Conservation (phyloP, 441 rosid species). For the Breynia disticha region DNA sequence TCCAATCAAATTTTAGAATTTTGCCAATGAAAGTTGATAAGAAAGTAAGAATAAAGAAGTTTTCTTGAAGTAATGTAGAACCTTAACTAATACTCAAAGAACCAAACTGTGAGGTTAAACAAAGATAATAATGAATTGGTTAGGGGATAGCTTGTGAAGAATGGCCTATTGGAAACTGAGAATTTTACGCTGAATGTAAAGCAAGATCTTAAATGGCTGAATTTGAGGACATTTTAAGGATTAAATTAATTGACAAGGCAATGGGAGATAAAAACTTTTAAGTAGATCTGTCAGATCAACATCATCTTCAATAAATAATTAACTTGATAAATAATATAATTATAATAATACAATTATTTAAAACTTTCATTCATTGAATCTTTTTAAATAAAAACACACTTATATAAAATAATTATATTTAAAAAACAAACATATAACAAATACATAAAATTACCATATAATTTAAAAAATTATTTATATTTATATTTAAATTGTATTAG, state of each 20-base stretch:
- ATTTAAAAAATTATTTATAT: too few relatives aligned
- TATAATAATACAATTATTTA: too few relatives aligned
- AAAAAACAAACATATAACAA: too few relatives aligned
- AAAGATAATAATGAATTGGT: neutral
- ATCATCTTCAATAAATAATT: too few relatives aligned
- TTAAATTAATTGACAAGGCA: constrained; percentile 5
- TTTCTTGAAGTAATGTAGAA: neutral
- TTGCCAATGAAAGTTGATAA: neutral
- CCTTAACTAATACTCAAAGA: neutral
- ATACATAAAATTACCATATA: too few relatives aligned
- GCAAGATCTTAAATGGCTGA: constrained; percentile 23
- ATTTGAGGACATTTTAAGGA: constrained; percentile 8
- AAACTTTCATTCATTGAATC: too few relatives aligned
- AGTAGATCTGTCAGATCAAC: too few relatives aligned
- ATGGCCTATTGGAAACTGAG: neutral
- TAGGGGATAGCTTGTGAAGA: constrained; percentile 5
- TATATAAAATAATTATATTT: too few relatives aligned
- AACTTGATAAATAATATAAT: too few relatives aligned
- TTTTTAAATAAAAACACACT: too few relatives aligned
- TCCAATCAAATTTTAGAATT: neutral
- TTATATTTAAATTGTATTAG: too few relatives aligned
- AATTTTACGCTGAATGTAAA: constrained; percentile 1
- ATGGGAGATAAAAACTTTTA: neutral
- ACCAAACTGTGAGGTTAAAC: neutral
- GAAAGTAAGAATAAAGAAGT: neutral